Evolutionary conservation across 495 filamentous ascomycete genomes (phyloP), one percentile per base, ranked within the genome.

Genomic region (Penicillium coprophilum): DNA sequence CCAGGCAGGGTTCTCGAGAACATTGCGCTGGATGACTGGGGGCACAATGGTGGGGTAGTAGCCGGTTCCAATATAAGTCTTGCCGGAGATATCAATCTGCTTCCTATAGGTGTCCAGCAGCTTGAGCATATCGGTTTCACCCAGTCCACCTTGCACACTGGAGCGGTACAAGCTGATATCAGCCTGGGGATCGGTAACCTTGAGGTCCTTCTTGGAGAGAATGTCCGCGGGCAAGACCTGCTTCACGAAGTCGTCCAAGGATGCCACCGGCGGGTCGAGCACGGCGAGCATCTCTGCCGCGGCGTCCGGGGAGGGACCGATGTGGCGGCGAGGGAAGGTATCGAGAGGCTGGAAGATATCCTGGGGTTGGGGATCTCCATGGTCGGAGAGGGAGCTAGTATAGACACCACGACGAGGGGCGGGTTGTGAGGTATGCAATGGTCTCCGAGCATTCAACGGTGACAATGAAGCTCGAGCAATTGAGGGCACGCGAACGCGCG

Each of bases 1-100:
- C 94, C 94, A 98, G 15, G 87, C 95, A 1, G 94, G 94, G 64
- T 85, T 90, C 79, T 98, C 93, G 30, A 98, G 77, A 9, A 97
- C 81, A 69, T 98, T 98, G 63, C 94, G 82, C 74, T 95, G 90
- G 67, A 98, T 96, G 31, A 97, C 94, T 50, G 90, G 87, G 17
- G 94, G 94, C 1, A 90, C 87, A 61, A 85, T 82, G 38, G 94
- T 93, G 13, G 85, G 88, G 53, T 90, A 87, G 79, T 97, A 98
- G 40, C 94, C 94, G 45, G 81, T 85, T 4, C 94, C 94, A 61
- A 97, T 91, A 58, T 93, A 91, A 12, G 73, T 70, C 55, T 76
- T 77, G 13, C 72, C 75, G 6, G 82, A 75, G 43, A 80, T 80
- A 62, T 90, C 72, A 55, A 78, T 90, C 56, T 87, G 74, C 39